Evolutionary conservation across 495 filamentous ascomycete genomes (phyloP), one percentile per base, ranked within the genome.

Genomic region (Neurospora tetraspora): DNA sequence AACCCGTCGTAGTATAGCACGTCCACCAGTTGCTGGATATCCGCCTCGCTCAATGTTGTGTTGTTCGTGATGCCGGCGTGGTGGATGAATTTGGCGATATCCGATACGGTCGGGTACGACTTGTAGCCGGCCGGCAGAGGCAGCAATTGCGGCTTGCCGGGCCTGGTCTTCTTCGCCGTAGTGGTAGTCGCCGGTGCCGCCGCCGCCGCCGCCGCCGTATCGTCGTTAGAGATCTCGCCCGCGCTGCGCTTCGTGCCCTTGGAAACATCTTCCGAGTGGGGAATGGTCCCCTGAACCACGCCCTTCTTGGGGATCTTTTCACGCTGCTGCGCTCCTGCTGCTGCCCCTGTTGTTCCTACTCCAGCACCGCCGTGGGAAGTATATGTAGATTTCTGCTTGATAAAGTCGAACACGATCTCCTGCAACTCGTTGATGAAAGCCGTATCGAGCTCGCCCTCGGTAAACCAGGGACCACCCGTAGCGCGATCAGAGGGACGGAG

Each of bases 401-500:
- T 90, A 70, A 89, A 91, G 72, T 88, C 87, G 74, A 92, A 89
- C 20, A 97, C 79, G 12, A 91, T 88, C 4, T 86, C 84, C 39
- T 90, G 85, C 16, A 96, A 84, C 39, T 83, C 86, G 31, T 90
- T 88, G 77, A 98, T 94, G 78, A 99, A 94, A 68, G 91, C 90
- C 43, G 91, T 88, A 79, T 99, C 96, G 4, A 98, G 86, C 73
- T 80, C 78, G 37, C 79, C 92, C 69, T 97, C 92, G 27, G 91
- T 94, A 76, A 94, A 98, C 92, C 94, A 99, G 20, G 93, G 90
- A 6, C 96, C 96, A 47, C 96, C 96, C 0, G 94, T 96, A 23
- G 94, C 90, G 68, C 96, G 91, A 42, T 97, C 94, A 43, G 90
- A 91, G 3, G 96, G 95, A 16, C 87, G 85, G 34, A 97, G 83